Evolutionary conservation across 2,329 filamentous ascomycete species (phyloP).

Genomic region (Trichoderma arundinaceum): DNA sequence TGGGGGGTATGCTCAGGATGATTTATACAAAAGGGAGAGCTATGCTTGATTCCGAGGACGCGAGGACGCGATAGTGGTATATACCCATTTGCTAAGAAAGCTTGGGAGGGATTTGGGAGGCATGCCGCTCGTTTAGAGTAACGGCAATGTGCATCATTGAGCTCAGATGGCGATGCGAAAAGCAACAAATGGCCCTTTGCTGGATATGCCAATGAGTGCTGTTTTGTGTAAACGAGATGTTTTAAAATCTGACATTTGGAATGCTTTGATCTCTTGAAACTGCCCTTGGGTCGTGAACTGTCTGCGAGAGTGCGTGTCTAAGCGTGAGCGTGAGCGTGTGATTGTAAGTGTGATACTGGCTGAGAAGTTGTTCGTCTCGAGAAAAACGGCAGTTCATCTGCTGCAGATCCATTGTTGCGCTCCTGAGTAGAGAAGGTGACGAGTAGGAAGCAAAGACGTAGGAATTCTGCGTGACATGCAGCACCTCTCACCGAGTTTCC

Average conservation of each 20-base stretch:
- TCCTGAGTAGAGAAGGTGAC: too few relatives aligned
- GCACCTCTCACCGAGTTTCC: neutral
- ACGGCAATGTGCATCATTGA: constrained; percentile 22
- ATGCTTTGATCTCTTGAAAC: neutral
- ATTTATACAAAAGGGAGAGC: constrained; percentile 22
- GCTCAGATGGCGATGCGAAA: neutral
- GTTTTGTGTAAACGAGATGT: constrained; percentile 14
- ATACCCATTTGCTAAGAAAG: constrained; percentile 43
- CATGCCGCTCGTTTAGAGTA: constrained; percentile 10
- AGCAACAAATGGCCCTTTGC: constrained; percentile 1
- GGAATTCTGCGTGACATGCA: neutral
- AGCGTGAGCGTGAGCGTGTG: neutral
- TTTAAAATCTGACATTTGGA: constrained; percentile 2
- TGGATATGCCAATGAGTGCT: neutral
- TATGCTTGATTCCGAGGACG: constrained; percentile 17
- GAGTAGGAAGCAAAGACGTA: too few relatives aligned
- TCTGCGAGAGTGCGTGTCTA: neutral
- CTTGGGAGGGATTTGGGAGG: constrained; percentile 15
- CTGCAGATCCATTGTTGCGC: too few relatives aligned
- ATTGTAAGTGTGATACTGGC: too few relatives aligned
- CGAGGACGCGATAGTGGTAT: constrained; percentile 36
- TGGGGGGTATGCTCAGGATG: neutral
- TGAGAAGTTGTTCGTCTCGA: too few relatives aligned
- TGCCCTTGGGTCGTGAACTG: too few relatives aligned
- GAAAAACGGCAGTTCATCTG: too few relatives aligned